Percentiles rank a stretch among this genome's conserved stretches.
These are phyloP conservation scores for Lasiosphaeria ovina DNA, from an alignment of 495 filamentous ascomycete genomes.

Conservation along the genomic window DNA sequence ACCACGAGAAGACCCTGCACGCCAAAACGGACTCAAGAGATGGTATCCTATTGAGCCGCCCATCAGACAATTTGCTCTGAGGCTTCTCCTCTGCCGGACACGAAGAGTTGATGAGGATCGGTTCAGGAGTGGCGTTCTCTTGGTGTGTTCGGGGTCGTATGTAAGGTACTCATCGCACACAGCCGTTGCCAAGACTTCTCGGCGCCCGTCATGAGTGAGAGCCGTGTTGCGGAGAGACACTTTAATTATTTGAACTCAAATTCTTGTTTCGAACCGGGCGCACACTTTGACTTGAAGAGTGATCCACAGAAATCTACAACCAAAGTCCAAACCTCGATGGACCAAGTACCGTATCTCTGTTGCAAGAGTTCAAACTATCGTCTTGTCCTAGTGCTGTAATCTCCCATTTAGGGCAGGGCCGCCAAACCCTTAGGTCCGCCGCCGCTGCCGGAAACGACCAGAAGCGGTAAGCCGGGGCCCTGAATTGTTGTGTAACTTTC, in stretches of 20 bases:
- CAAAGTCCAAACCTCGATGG: background rate
- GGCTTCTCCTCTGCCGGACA: background rate
- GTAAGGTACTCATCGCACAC: background rate
- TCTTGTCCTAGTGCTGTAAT: too few relatives aligned
- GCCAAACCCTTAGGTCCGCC: too few relatives aligned
- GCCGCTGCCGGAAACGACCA: too few relatives aligned
- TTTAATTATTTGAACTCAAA: too few relatives aligned
- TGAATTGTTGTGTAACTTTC: too few relatives aligned
- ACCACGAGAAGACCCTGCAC: too few relatives aligned
- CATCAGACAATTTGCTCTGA: background rate
- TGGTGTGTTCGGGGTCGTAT: background rate
- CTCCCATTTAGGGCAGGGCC: too few relatives aligned
- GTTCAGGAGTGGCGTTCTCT: background rate
- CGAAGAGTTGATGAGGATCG: background rate
- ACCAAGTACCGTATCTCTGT: too few relatives aligned
- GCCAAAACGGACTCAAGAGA: too few relatives aligned
- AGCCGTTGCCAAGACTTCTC: slow-evolving; percentile 1
- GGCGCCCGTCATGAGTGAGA: background rate
- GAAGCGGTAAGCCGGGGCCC: too few relatives aligned
- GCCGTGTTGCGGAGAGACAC: background rate
- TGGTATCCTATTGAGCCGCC: too few relatives aligned
- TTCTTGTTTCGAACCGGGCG: background rate
- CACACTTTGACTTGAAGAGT: background rate
- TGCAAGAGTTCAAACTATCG: too few relatives aligned
- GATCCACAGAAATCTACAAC: background rate